Base-by-base conservation (phyloP, 441 rosid genomes). In the Flueggea neowawraea region DNA sequence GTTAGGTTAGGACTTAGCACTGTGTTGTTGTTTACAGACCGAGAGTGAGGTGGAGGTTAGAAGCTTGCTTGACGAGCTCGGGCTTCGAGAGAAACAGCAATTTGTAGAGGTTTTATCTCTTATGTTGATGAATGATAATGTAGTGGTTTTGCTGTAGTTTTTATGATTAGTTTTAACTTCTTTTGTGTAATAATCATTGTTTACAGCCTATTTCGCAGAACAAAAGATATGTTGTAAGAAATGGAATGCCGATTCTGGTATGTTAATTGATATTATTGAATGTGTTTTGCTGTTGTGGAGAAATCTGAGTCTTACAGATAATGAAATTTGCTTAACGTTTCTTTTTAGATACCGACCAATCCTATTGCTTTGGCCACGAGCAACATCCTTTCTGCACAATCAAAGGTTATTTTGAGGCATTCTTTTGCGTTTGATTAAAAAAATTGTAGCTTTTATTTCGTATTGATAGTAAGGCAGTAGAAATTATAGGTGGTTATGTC, bases 241-340 rank as follows among this genome's bases (percentile, higher is more conserved):
- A 90, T 74, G 95, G 96, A 48, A 59, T 57, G 69, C 96, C 97
- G 33, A 84, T 85, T 49, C 69, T 87, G 96, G 98, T 94, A 86
- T 58, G 50, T 57, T 4, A n/a, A 49, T 43, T 28, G 44, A 15
- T 14, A 12, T 31, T 60, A 11, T 43, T 3, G 28, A 43, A 6
- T 6, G 45, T 11, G 8, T 43, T 43, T 43, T 11, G 45, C 45
- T 43, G 45, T 43, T 22, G 28, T 22, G 1, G 28, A 22, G 28
- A 22, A 22, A 22, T 22, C 28, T 22, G 28, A 22, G 28, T 22
- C 28, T 22, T 22, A 1, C 28, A 22, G 28, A 1, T 22, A 22
- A 22, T 22, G 28, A 22, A 22, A 22, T 2, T 22, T 22, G 28
- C 28, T 22, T 22, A 22, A 22, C 2, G 28, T 22, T 22, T 22